A percentile compares a stretch with the other conserved stretches of the same genome.
phyloP scores from a whole-genome alignment of 352 stramenopile species.

The Phytophthora capsici region DNA sequence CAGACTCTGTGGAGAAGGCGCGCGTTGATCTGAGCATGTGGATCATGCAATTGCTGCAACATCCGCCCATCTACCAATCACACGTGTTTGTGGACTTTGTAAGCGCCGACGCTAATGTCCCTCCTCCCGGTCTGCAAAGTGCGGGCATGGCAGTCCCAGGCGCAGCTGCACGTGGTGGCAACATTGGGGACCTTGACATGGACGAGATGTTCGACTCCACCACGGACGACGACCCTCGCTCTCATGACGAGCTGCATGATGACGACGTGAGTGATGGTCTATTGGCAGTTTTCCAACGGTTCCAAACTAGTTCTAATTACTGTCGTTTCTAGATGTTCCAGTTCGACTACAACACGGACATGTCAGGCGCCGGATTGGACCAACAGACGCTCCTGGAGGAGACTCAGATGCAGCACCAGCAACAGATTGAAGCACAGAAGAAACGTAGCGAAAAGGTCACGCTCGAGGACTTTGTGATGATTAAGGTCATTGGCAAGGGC shows the following conservation, averaged over 20 bases:
- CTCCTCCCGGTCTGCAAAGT: slow-evolving; percentile 57
- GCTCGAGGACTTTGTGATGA: slow-evolving; percentile 95
- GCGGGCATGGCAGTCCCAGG: slow-evolving; percentile 5
- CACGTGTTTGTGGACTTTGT: slow-evolving; percentile 87
- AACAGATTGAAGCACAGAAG: slow-evolving; percentile 44
- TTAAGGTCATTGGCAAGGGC: slow-evolving; percentile 97
- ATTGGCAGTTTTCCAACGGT: background rate
- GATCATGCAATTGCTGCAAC: slow-evolving; percentile 82
- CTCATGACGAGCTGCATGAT: slow-evolving; percentile 57
- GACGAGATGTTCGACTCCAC: slow-evolving; percentile 82
- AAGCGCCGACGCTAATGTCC: slow-evolving; percentile 77
- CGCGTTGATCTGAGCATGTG: slow-evolving; percentile 80
- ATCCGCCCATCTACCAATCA: slow-evolving; percentile 83
- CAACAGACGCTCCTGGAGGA: slow-evolving; percentile 60
- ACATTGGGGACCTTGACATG: slow-evolving; percentile 87
- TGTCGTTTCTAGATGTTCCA: slow-evolving; percentile 63
- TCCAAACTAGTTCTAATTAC: slow-evolving; percentile 1
- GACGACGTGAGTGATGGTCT: slow-evolving; percentile 50
- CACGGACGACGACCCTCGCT: slow-evolving; percentile 61
- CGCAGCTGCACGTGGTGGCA: slow-evolving; percentile 28
- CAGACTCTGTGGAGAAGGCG: slow-evolving; percentile 75
- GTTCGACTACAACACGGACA: slow-evolving; percentile 77
- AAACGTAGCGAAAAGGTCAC: slow-evolving; percentile 80
- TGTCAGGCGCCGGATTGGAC: slow-evolving; percentile 41
- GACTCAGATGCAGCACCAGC: slow-evolving; percentile 52